A percentile compares a stretch with the other conserved stretches of the same genome.
These are phyloP conservation scores for Spiromastix sp. DNA, from an alignment of 2,329 filamentous ascomycete species.

Conservation along the genomic window DNA sequence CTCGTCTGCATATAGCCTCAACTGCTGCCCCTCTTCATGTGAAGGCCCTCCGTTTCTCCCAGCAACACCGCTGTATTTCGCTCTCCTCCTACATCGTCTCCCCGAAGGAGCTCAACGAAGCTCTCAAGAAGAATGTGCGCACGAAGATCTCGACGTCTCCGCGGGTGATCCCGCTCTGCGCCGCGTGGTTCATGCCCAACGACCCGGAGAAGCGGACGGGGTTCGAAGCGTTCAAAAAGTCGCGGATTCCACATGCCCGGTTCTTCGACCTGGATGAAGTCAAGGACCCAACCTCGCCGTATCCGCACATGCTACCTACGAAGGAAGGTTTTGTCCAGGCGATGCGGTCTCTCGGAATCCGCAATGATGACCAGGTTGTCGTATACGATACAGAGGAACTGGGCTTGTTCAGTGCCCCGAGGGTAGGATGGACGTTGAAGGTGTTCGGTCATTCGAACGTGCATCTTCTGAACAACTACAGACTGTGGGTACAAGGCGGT, in stretches of 20 bases:
- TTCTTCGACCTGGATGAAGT: constrained; percentile 96
- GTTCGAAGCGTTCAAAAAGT: constrained; percentile 66
- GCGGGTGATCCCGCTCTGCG: constrained; percentile 79
- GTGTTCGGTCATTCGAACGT: constrained; percentile 84
- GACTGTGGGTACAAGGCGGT: constrained; percentile 78
- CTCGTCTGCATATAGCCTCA: constrained; percentile 7
- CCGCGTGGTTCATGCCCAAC: constrained; percentile 93
- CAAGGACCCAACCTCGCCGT: constrained; percentile 76
- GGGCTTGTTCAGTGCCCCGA: constrained; percentile 87
- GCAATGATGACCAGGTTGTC: constrained; percentile 77
- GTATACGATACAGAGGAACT: constrained; percentile 89
- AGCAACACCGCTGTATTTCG: constrained; percentile 35
- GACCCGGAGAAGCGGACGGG: constrained; percentile 65
- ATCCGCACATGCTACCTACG: constrained; percentile 91
- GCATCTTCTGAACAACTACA: constrained; percentile 91
- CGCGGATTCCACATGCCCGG: constrained; percentile 76
- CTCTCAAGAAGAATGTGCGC: constrained; percentile 70
- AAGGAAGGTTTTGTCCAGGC: constrained; percentile 71
- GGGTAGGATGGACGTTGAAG: constrained; percentile 86
- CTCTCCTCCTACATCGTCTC: constrained; percentile 80
- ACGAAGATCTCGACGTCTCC: constrained; percentile 72
- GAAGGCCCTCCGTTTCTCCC: constrained; percentile 13
- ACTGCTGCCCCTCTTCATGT: constrained; percentile 10
- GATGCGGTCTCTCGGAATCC: constrained; percentile 82
- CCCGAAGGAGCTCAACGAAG: constrained; percentile 69